Conservation (phyloP, 164 flowering plant genomes). For the Sextonia rubra region DNA sequence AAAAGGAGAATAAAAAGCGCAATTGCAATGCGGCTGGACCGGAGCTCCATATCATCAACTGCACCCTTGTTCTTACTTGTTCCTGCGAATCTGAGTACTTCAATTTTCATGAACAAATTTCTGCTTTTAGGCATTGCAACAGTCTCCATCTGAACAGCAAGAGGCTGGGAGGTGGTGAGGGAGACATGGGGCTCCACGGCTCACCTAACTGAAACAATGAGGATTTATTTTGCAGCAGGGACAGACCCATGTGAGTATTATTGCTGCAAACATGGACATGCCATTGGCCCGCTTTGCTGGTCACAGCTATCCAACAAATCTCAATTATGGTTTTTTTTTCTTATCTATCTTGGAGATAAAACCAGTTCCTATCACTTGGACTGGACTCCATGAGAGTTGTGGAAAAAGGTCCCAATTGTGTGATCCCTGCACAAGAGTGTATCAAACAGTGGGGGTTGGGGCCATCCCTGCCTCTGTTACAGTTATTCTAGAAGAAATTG, state of each 20-base stretch:
- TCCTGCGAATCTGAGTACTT: background rate
- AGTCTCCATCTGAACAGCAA: constrained; percentile 44
- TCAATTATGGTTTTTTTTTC: too few species aligned
- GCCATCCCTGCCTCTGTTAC: too few species aligned
- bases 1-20: constrained; percentile 19
- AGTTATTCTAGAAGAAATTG: too few species aligned
- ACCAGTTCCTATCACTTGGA: too few species aligned
- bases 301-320: background rate
- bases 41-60: constrained; percentile 32
- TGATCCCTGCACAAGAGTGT: too few species aligned
- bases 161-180: constrained; percentile 19
- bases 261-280: constrained; percentile 14
- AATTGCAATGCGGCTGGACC: constrained; percentile 9
- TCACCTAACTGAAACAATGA: background rate
- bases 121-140: constrained; percentile 28
- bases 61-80: background rate
- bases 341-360: too few species aligned
- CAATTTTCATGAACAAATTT: background rate
- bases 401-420: too few species aligned
- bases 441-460: too few species aligned
- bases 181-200: constrained; percentile 10
- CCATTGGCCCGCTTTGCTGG: background rate
- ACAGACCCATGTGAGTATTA: constrained; percentile 52
- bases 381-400: too few species aligned
- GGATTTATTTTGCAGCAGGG: constrained; percentile 6